Percentiles rank a stretch among this genome's conserved stretches.
phyloP scores from a whole-genome alignment of 495 filamentous ascomycete species.

The Penicillium pulvis region DNA sequence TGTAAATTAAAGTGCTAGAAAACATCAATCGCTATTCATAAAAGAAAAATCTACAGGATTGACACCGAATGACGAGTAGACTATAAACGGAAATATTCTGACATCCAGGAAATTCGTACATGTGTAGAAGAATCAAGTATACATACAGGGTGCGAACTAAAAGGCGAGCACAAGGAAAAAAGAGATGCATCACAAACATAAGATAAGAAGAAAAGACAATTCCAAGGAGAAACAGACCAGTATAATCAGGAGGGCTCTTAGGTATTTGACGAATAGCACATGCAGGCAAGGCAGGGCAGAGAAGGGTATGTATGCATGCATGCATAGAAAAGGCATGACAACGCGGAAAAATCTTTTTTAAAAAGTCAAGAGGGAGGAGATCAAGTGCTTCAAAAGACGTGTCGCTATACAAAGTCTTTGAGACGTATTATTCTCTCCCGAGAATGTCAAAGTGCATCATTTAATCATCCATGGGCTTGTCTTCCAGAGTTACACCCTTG shows the following conservation, averaged over 20 bases:
- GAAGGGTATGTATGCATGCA: slow-evolving; percentile 15
- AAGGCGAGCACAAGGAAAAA: neutral
- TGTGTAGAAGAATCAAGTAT: slow-evolving; percentile 9
- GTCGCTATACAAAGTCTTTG: slow-evolving; percentile 8
- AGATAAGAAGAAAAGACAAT: neutral
- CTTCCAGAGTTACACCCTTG: slow-evolving; percentile 75
- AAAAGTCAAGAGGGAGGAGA: neutral
- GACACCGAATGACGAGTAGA: neutral
- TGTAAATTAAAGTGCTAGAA: too few species aligned
- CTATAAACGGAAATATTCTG: neutral
- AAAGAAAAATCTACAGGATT: neutral
- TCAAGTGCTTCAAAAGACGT: neutral
- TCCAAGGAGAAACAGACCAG: neutral
- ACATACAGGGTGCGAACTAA: slow-evolving; percentile 11
- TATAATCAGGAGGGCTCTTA: neutral
- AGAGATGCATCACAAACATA: slow-evolving; percentile 12
- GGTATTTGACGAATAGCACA: slow-evolving; percentile 5
- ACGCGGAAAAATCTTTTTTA: slow-evolving; percentile 6
- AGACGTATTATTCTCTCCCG: neutral
- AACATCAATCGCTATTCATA: neutral
- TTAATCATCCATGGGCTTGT: slow-evolving; percentile 83
- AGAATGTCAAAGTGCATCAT: neutral
- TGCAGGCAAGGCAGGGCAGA: slow-evolving; percentile 8
- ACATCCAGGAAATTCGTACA: slow-evolving; percentile 8
- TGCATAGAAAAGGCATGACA: slow-evolving; percentile 1